phyloP scores from a whole-genome alignment of 768 basidiomycete species.

The Mycena epipterygia region DNA sequence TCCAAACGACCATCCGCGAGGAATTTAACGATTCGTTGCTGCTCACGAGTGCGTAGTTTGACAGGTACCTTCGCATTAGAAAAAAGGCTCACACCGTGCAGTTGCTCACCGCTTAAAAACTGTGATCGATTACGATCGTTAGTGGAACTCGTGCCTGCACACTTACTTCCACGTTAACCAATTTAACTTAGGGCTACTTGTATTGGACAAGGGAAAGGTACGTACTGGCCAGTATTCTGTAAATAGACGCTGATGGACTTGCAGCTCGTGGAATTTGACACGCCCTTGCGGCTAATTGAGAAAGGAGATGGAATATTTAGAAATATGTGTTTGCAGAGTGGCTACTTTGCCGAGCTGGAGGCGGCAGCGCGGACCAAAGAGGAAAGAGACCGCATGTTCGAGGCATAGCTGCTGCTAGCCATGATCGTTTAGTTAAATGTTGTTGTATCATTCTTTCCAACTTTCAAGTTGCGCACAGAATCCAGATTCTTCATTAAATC shows the following conservation, averaged over 20 bases:
- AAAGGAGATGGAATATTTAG: constrained; percentile 23
- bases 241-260: constrained; percentile 68
- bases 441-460: no score
- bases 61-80: no score
- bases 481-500: no score
- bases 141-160: no score
- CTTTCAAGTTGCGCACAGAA: no score
- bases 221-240: not conserved
- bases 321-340: constrained; percentile 25
- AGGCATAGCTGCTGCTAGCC: not conserved
- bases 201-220: no score
- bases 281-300: constrained; percentile 47
- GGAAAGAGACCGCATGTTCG: no score
- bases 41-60: no score
- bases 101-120: constrained; percentile 44
- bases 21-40: constrained; percentile 82
- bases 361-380: constrained; percentile 7
- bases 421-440: no score
- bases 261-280: constrained; percentile 61
- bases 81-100: no score
- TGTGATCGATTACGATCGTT: no score
- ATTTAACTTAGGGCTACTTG: constrained; percentile 37
- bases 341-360: constrained; percentile 16
- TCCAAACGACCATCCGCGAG: no score
- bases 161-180: not conserved